A percentile compares a stretch with the other conserved stretches of the same genome.
phyloP scores from a whole-genome alignment of 148 eudicot genomes.

The Limonium bicolor region DNA sequence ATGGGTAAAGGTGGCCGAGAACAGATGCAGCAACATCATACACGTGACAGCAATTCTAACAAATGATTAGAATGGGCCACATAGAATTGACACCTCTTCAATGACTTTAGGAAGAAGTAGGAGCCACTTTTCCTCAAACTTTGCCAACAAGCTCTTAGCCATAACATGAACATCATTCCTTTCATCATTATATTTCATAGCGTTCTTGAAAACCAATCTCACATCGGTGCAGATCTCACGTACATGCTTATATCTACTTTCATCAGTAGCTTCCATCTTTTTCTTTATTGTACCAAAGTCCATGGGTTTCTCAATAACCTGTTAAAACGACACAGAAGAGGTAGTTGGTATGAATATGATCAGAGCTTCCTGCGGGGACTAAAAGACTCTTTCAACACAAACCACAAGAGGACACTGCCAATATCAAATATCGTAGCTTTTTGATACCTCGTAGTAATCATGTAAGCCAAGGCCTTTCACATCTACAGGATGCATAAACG shows the following conservation, averaged over 20 bases:
- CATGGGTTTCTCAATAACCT: constrained; percentile 91
- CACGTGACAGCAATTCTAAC: no score
- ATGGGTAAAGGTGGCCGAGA: no score
- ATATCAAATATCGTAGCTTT: no score
- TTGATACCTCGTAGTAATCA: constrained; percentile 74
- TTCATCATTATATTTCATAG: constrained; percentile 87
- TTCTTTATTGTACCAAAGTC: constrained; percentile 79
- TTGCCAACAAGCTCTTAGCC: constrained; percentile 60
- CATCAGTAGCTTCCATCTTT: constrained; percentile 83
- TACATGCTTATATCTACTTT: constrained; percentile 63
- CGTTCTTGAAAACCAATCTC: constrained; percentile 61
- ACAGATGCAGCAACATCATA: no score
- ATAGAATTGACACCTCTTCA: constrained; percentile 91
- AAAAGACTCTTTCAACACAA: no score
- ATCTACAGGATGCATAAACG: constrained; percentile 88
- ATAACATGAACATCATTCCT: constrained; percentile 50
- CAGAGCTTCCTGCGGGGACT: no score
- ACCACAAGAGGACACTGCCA: no score
- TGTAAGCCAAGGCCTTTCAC: constrained; percentile 64
- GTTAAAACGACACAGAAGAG: constrained; percentile 5
- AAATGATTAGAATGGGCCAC: no score
- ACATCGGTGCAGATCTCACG: constrained; percentile 77
- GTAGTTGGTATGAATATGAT: no score
- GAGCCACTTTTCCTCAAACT: constrained; percentile 82
- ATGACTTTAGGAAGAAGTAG: constrained; percentile 66